A percentile compares a stretch with the other conserved stretches of the same genome.
These are phyloP conservation scores for Pichia inconspicua DNA, from an alignment of 1,139 yeast species.

Conservation along the genomic window DNA sequence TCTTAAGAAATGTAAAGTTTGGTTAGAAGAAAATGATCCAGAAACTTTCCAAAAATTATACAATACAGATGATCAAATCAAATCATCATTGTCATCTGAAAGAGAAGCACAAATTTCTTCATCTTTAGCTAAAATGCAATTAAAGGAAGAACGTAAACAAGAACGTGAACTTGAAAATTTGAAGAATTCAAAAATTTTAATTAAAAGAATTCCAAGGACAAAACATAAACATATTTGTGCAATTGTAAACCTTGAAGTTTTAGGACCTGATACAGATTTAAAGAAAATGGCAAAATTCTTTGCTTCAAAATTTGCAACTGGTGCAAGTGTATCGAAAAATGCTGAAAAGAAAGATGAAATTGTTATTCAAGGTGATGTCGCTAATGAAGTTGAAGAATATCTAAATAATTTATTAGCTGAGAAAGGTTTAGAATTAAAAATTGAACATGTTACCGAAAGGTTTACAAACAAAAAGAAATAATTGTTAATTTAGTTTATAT, in stretches of 20 bases:
- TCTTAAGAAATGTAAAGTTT: constrained; percentile 73
- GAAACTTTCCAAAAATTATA: constrained; percentile 56
- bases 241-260: constrained; percentile 76
- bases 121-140: constrained; percentile 77
- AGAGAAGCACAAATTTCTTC: constrained; percentile 76
- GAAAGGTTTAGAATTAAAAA: constrained; percentile 81
- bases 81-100: constrained; percentile 53
- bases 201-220: constrained; percentile 85
- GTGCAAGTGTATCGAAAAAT: constrained; percentile 88
- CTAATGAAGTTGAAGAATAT: constrained; percentile 81
- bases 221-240: constrained; percentile 85
- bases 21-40: constrained; percentile 59
- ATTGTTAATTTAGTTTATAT: not conserved
- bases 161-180: constrained; percentile 79
- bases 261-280: constrained; percentile 65
- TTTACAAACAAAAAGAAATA: constrained; percentile 13
- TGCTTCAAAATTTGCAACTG: constrained; percentile 93
- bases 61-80: constrained; percentile 41
- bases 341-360: constrained; percentile 91
- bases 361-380: constrained; percentile 90
- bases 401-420: constrained; percentile 66
- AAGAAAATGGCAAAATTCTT: constrained; percentile 88
- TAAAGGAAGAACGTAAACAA: constrained; percentile 81
- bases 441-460: constrained; percentile 39
- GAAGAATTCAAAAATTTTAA: constrained; percentile 67